Evolutionary conservation across 192 early-diverging fungal genomes (phyloP), one percentile per base, ranked within the genome.

Genomic region (Coemansia guatemalensis): DNA sequence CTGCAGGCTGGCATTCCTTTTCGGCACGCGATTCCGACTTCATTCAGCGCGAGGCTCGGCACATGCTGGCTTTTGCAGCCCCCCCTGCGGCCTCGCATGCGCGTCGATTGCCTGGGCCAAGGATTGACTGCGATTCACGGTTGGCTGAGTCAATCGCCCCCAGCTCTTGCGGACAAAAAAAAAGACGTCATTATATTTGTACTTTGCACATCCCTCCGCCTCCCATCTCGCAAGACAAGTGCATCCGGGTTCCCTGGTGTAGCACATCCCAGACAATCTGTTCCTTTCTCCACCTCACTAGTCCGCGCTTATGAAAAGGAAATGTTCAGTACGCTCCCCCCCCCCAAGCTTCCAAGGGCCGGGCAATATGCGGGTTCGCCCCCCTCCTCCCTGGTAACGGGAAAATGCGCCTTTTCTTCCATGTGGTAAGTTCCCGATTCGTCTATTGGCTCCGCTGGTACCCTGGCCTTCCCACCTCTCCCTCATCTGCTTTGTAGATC

Each of bases 101-200:
- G 60, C 30, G 60, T 62, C 49, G 49, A 62, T 62, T 62, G 60
- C 60, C 50, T 62, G 26, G 8, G 2, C 54, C 29, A 56, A 52
- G 60, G 60, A 62, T 62, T 47, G 47, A 39, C 60, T 27, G 5
- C 27, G 33, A 41, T 53, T 23, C 21, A 12, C 23, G 29, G 8
- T 14, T 52, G 30, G 27, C 30, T 62, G 32, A 51, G 22, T 61
- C 49, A 51, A 51, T 59, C n/a, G 35, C 44, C 18, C 18, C 24
- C 27, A 51, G 11, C 6, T 50, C 30, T 53, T 52, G 49, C 60
- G 14, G 12, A 44, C 50, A 32, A 18, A 27, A 52, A 27, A 52
- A 5, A 11, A 26, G 30, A 62, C 60, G 60, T 62, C 60, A 62
- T 48, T 18, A 12, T 32, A 44, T 33, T 39, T 56, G 17, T 33